Conservation (phyloP, 176 grass and related monocot species). For the Raddia guianensis region DNA sequence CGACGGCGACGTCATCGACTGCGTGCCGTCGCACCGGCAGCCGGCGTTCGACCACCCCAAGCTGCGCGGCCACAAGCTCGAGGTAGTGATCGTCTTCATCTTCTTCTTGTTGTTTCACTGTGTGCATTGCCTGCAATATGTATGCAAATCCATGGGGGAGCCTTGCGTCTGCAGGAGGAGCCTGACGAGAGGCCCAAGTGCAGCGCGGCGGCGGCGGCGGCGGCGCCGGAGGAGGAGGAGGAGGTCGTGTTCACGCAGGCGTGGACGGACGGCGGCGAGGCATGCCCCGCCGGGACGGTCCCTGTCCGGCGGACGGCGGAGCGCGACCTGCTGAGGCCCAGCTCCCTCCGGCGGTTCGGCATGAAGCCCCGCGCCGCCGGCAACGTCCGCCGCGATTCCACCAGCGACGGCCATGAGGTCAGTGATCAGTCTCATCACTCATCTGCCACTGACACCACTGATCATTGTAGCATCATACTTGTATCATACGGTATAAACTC, state of each 20-base stretch:
- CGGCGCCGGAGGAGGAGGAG: neutral
- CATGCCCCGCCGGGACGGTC: conserved; percentile 60
- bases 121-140: neutral
- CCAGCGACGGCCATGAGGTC: conserved; percentile 79
- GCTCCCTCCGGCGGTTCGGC: conserved; percentile 59
- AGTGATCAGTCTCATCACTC: conserved; percentile 54
- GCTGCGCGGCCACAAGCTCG: conserved; percentile 57
- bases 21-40: conserved; percentile 73
- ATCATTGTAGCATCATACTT: neutral
- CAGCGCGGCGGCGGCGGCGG: neutral
- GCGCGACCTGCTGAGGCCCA: conserved; percentile 51
- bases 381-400: conserved; percentile 68
- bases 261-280: conserved; percentile 63
- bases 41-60: conserved; percentile 75
- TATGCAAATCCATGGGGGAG: neutral
- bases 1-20: conserved; percentile 81
- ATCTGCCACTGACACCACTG: neutral
- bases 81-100: conserved; percentile 32
- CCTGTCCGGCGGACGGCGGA: conserved; percentile 64
- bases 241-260: conserved; percentile 46
- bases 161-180: conserved; percentile 43
- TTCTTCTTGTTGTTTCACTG: neutral
- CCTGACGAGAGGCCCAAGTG: conserved; percentile 45
- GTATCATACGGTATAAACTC: no score
- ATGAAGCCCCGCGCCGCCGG: conserved; percentile 55